phyloP scores from a whole-genome alignment of 192 early-diverging fungal species.

The Entomortierella parvispora region DNA sequence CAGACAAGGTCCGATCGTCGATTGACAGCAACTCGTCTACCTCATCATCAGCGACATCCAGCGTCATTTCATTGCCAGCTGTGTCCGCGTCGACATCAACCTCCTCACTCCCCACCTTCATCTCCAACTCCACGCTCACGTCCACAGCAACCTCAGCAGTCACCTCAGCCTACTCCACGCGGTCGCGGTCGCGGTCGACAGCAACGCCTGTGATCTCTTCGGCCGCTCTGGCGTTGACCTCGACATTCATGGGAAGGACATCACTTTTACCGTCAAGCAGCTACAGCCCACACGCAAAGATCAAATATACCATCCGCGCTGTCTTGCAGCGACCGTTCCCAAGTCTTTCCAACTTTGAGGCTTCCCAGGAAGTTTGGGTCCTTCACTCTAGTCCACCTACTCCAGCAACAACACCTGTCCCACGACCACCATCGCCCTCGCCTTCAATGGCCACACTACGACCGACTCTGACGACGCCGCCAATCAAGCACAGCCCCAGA shows the following conservation, averaged over 20 bases:
- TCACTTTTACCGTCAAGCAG: conserved; percentile 23
- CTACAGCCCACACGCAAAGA: conserved; percentile 7
- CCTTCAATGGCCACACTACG: not conserved
- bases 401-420: not conserved
- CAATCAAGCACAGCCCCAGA: too few species aligned
- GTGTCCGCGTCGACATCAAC: not conserved
- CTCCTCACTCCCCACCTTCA: conserved; percentile 1
- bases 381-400: conserved; percentile 2
- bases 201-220: not conserved
- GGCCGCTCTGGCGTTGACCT: not conserved
- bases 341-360: conserved; percentile 32
- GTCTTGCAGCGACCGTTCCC: conserved; percentile 41
- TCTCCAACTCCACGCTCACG: not conserved
- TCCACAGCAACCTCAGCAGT: not conserved
- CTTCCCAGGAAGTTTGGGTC: conserved; percentile 48
- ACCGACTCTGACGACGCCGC: too few species aligned
- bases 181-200: not conserved
- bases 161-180: not conserved
- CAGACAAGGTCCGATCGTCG: not conserved
- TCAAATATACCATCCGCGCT: conserved; percentile 38
- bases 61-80: not conserved
- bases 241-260: not conserved
- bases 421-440: not conserved
- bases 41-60: not conserved
- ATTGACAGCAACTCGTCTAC: conserved; percentile 1